Base-by-base conservation (phyloP, 2,329 filamentous ascomycete genomes). In the Colletotrichum coccodes region DNA sequence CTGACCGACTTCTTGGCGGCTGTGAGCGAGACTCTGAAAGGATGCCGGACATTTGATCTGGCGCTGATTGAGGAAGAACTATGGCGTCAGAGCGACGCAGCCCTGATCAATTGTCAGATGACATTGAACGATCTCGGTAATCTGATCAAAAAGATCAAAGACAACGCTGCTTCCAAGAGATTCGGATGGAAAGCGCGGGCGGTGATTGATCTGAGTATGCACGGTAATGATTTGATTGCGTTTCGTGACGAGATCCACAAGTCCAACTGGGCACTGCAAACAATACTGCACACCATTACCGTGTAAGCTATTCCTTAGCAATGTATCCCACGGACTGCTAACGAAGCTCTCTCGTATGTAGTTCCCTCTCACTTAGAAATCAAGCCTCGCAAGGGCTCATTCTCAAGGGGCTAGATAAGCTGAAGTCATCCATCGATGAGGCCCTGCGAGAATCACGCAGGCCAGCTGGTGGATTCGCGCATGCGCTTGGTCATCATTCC, bases 191-290 rank as follows among this genome's bases (percentile, higher is more conserved):
- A 62, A 18, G 46, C 68, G 1, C 64, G 56, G 14, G 68, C 59
- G 2, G 65, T 68, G 23, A 54, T 72, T 12, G 68, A 74, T 16
- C 59, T 75, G 46, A 71, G 62, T 18, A 46, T 70, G 4, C 65
- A 73, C 42, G 68, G 71, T 26, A 47, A 42, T 36, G 72, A 73
- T 1, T 54, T 77, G 9, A 53, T 62, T 12, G 64, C 68, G 0
- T 72, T 73, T 52, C 70, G 71, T 12, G 75, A 76, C 64, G 74
- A 72, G 54, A 72, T 77, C 36, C 71, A 74, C 53, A 73, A 75
- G 60, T 57, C 72, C 14, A 76, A 75, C 23, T 73, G 70, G 47
- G 73, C 73, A 3, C 59, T 77, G 42, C 75, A 76, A 58, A 76
- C 74, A 2, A 74, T 76, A 49, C 61, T 76, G 3, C 72, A 73